Percentiles rank a stretch among this genome's conserved stretches.
Evolutionary conservation across 768 basidiomycete species (phyloP).

Genomic region (Phylloporus arenicola): DNA sequence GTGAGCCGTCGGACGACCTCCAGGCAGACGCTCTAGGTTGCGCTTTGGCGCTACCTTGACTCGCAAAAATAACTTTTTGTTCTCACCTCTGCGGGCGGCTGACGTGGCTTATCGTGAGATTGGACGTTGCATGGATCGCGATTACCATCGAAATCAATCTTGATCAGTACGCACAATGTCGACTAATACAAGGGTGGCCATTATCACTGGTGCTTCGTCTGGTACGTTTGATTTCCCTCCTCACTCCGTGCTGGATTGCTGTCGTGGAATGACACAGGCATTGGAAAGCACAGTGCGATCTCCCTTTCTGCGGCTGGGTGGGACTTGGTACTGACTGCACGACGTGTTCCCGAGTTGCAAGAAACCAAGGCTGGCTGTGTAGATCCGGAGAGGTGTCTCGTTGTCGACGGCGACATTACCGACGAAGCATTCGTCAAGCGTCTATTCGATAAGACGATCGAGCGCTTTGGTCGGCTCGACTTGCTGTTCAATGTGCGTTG

Average conservation of each 20-base stretch:
- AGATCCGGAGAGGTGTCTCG: slow-evolving; percentile 27
- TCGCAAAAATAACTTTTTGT: no score
- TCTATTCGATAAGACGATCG: slow-evolving; percentile 1
- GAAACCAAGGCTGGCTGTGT: slow-evolving; percentile 50
- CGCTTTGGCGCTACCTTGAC: no score
- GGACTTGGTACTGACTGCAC: slow-evolving; percentile 4
- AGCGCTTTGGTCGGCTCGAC: not conserved
- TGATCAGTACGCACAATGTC: not conserved
- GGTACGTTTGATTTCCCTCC: not conserved
- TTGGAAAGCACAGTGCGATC: not conserved
- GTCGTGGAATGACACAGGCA: not conserved
- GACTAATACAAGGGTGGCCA: not conserved
- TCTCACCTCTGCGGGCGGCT: no score
- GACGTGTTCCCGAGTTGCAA: slow-evolving; percentile 51
- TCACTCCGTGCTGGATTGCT: no score
- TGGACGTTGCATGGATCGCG: no score
- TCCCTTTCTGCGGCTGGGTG: not conserved
- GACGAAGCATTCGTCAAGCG: slow-evolving; percentile 56
- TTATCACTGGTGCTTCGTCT: not conserved
- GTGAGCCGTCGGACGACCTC: no score
- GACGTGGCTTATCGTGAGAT: no score
- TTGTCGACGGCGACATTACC: slow-evolving; percentile 60
- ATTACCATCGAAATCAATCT: no score
- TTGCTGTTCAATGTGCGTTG: not conserved
- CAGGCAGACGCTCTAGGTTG: no score